Evolutionary conservation across 2,329 filamentous ascomycete species (phyloP), one percentile per base, ranked within the genome.

Genomic region (Neodidymelliopsis sp.): DNA sequence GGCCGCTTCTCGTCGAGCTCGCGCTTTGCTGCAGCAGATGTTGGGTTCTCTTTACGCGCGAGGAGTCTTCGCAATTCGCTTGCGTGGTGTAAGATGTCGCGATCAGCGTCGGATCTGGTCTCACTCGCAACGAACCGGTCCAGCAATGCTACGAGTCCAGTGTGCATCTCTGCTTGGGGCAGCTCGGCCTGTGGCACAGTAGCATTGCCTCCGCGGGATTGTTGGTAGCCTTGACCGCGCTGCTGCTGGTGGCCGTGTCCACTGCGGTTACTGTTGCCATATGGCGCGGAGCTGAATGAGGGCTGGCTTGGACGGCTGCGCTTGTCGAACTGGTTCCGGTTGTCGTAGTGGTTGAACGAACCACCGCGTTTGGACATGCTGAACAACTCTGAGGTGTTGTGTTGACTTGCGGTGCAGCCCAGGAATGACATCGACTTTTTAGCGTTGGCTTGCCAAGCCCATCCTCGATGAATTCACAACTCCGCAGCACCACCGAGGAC

Each of bases 1-100:
- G 67, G 70, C 12, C 59, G 60, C 49, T 60, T 67, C 9, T 57
- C 41, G 42, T 71, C 63, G 24, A 72, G 58, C 3, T 65, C 54
- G 81, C 78, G 46, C 77, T 71, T 23, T 69, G 74, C n/a, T 68
- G 78, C 81, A 79, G 87, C 47, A 75, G 77, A 42, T 74, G 79
- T 31, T 78, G 66, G 31, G 12, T 60, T 44, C 11, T 37, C 31
- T 24, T 36, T 54, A 4, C 63, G 63, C 8, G 59, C 62, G 6
- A 72, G 59, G 12, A 66, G 63, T 5, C 48, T 49, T 11, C 60
- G 64, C 4, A 72, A 56, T 44, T 65, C 56, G 24, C 59, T 50
- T 0, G 69, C 66, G 39, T 70, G 66, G 34, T 66, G 56, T 4
- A 71, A 49, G 6, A 66, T 56, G 19, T 67, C 57, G 28, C 49